A percentile compares a stretch with the other conserved stretches of the same genome.
Conservation (phyloP, 345 rosid species). For the Eucalyptus sp. region DNA sequence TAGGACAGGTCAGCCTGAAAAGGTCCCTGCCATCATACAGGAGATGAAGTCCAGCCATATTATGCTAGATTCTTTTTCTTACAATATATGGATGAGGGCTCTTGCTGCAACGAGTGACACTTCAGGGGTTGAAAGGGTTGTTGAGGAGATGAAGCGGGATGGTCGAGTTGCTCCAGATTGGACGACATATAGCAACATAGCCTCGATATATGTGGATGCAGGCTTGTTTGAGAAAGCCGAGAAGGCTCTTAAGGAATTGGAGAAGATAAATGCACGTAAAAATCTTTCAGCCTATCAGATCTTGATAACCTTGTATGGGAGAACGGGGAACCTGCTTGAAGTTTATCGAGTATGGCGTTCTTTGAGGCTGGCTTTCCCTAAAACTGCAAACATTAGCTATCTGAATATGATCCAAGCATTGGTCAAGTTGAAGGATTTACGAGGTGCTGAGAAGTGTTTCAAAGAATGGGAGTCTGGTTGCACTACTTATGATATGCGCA, state of each 20-base stretch:
- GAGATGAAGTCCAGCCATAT: conserved; percentile 67
- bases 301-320: conserved; percentile 70
- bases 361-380: conserved; percentile 66
- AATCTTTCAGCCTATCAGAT: conserved; percentile 73
- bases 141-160: conserved; percentile 84
- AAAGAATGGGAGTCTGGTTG: conserved; percentile 76
- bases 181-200: conserved; percentile 90
- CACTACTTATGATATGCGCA: conserved; percentile 59
- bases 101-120: conserved; percentile 60
- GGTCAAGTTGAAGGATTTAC: conserved; percentile 76
- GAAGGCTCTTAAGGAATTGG: conserved; percentile 71
- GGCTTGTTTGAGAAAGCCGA: conserved; percentile 61
- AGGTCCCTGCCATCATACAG: conserved; percentile 52
- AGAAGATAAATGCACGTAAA: conserved; percentile 31
- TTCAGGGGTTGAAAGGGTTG: conserved; percentile 73
- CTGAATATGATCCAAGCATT: conserved; percentile 88
- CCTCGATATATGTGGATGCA: conserved; percentile 70
- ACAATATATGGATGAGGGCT: conserved; percentile 96
- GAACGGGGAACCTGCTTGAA: conserved; percentile 55
- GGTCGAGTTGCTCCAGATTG: conserved; percentile 78
- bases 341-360: conserved; percentile 94
- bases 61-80: conserved; percentile 53
- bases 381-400: conserved; percentile 68
- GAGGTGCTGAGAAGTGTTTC: conserved; percentile 86
- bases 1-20: conserved; percentile 50